phyloP scores from a whole-genome alignment of 2,329 filamentous ascomycete genomes.

The Nigrospora sphaerica region DNA sequence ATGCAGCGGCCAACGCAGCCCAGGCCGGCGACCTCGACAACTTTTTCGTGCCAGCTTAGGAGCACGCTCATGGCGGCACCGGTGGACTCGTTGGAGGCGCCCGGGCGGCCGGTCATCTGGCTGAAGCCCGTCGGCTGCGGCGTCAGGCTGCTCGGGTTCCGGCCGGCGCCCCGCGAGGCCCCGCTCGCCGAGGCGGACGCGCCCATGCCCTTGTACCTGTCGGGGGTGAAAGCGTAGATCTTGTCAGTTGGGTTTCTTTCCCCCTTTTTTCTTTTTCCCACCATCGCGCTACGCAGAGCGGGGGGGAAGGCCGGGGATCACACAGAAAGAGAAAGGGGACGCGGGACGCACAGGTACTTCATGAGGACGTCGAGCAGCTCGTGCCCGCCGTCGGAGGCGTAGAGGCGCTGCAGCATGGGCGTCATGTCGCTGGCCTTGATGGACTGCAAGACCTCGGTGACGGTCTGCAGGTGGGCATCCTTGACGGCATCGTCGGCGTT shows the following conservation, averaged over 20 bases:
- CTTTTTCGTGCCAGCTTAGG: conserved; percentile 97
- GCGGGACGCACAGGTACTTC: conserved; percentile 95
- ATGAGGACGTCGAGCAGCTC: conserved; percentile 89
- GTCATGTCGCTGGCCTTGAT: conserved; percentile 97
- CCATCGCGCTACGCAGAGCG: too few relatives aligned
- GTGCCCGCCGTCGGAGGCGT: conserved; percentile 68
- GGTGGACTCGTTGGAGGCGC: conserved; percentile 55
- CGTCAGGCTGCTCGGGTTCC: conserved; percentile 46
- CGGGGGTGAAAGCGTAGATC: background rate
- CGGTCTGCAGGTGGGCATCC: conserved; percentile 80
- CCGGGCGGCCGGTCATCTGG: conserved; percentile 58
- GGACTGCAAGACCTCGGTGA: conserved; percentile 89
- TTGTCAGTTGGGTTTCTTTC: background rate
- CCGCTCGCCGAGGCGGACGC: conserved; percentile 28
- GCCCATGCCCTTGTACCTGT: conserved; percentile 86
- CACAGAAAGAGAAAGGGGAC: too few relatives aligned
- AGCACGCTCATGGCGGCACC: conserved; percentile 93
- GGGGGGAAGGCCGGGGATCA: background rate
- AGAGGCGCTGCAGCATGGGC: conserved; percentile 75
- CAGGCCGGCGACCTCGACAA: conserved; percentile 86
- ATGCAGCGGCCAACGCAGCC: conserved; percentile 91
- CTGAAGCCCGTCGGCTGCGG: conserved; percentile 85
- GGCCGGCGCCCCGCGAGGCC: conserved; percentile 26
- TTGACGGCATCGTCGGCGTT: conserved; percentile 51
- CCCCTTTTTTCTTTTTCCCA: too few relatives aligned